Base-by-base conservation (phyloP, 805 yeast species). In the Diddensiella transvaalensis region DNA sequence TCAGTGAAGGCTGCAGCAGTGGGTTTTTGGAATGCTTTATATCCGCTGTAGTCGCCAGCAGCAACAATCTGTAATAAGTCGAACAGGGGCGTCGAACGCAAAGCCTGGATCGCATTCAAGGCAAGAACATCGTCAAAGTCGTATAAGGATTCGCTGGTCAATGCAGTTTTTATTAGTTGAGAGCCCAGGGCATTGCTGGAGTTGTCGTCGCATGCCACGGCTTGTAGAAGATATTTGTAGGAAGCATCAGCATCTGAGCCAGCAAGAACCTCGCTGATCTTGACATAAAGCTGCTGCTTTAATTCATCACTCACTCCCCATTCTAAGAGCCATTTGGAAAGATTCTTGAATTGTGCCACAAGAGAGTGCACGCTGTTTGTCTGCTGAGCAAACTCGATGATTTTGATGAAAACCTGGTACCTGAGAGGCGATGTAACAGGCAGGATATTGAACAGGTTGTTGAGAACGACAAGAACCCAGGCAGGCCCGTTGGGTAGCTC, bases 371-470 rank as follows among this genome's bases (percentile, higher is more conserved):
- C 44, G 41, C 67, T 58, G 33, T 63, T 63, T n/a, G 71, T 59
- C 30, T 54, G 47, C 10, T 49, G 57, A n/a, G 72, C 63, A 35
- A 65, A 57, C 19, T 62, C 60, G 29, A 71, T 46, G 22, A 71
- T 61, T 40, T 64, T 49, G 46, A 23, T 32, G 52, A 71, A 65
- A 8, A 69, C 69, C 5, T 48, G 49, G 29, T 60, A 57, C 42
- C 66, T 57, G 41, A 60, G 56, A 4, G 60, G 53, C 23, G 68
- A 60, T 22, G 44, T 35, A 22, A 53, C 47, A 15, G 64, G 58
- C 39, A 71, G 58, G 22, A 69, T 61, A 57, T 70, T 71, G 63
- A 71, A 71, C 36, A 70, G 60, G 52, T 68, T 69, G 42, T 70
- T 60, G 42, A 68, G 53, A 4, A 70, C 67, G 0, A 66, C 60